These are phyloP conservation scores for Setomelanomma holmii DNA, from an alignment of 2,329 filamentous ascomycete genomes.

Conservation along the genomic window DNA sequence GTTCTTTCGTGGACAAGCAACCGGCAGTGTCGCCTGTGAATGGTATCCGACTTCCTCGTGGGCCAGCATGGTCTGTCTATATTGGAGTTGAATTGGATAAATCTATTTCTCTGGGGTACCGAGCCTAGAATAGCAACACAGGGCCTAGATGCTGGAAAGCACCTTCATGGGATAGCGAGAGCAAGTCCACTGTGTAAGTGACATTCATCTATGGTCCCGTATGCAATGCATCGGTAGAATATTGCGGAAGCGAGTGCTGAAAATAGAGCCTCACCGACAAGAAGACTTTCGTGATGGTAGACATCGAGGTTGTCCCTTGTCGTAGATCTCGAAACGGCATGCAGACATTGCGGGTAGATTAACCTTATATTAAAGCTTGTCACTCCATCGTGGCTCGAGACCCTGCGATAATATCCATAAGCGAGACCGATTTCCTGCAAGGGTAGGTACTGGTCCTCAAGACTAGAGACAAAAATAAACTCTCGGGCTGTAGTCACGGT, in stretches of 20 bases:
- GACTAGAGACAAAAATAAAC: conserved; percentile 38
- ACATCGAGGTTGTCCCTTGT: conserved; percentile 33
- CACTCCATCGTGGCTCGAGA: conserved; percentile 30
- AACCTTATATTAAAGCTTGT: conserved; percentile 52
- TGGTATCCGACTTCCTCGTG: conserved; percentile 15
- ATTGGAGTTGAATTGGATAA: conserved; percentile 40
- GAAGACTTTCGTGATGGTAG: conserved; percentile 23
- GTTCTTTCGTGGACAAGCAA: conserved; percentile 11
- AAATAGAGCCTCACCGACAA: conserved; percentile 28
- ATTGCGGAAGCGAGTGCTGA: conserved; percentile 34
- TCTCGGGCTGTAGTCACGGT: conserved; percentile 21
- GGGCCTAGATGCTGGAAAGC: conserved; percentile 24
- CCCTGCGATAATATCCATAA: conserved; percentile 34
- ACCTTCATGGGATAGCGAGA: conserved; percentile 15
- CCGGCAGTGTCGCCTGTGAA: conserved; percentile 18
- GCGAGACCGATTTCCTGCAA: conserved; percentile 38
- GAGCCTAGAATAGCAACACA: conserved; percentile 41
- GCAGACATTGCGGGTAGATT: conserved; percentile 47
- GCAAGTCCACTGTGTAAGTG: conserved; percentile 20
- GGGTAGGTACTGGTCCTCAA: conserved; percentile 32
- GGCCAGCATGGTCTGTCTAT: conserved; percentile 27
- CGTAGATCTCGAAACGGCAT: conserved; percentile 43
- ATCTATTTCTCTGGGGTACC: conserved; percentile 36
- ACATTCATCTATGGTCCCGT: conserved; percentile 38
- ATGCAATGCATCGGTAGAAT: conserved; percentile 29